Evolutionary conservation across 305 asterid genomes (phyloP), one percentile per base, ranked within the genome.

Genomic region (Rubia occidens): DNA sequence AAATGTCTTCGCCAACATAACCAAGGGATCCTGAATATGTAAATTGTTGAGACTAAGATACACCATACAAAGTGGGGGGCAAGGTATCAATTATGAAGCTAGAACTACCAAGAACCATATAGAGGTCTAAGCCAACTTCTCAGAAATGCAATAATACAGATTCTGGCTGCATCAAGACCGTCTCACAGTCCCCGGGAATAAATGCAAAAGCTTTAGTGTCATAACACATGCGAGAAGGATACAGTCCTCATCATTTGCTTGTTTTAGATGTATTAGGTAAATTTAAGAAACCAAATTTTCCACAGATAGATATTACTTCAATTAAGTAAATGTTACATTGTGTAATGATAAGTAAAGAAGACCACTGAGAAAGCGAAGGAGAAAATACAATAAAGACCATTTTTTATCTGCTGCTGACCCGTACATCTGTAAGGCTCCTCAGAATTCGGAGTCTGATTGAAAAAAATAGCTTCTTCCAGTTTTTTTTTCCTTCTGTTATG

Each of bases 1-100:
- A 88, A 74, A 90, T 87, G 55, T 89, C 96, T 80, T 91, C 96
- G 51, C 76, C 78, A 24, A 61, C 59, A 71, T 62, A 79, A 68
- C 78, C 79, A 63, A 59, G n/a, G 58, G 86, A 79, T 64, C 85
- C 95, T 85, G 87, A 49, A 47, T 8, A 66, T 24, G 59, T 74
- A 71, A 71, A 63, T 55, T 11, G 71, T 63, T 66, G 69, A 62
- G 71, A 67, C 69, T 51, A 54, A n/a, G 47, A 21, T 56, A 60
- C 32, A 24, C 66, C 42, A 63, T 9, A 67, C 42, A 56, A 37
- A 62, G 55, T 67, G 14, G 29, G 67, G 37, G 24, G 24, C 40
- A 47, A 45, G 56, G 15, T 24, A 45, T 5, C 26, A 10, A n/a
- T 60, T 13, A 39, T 67, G 72, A 67, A 47, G 64, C 64, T 67